Evolutionary conservation across 345 rosid genomes (phyloP).

Genomic region (Pugionium cornutum): DNA sequence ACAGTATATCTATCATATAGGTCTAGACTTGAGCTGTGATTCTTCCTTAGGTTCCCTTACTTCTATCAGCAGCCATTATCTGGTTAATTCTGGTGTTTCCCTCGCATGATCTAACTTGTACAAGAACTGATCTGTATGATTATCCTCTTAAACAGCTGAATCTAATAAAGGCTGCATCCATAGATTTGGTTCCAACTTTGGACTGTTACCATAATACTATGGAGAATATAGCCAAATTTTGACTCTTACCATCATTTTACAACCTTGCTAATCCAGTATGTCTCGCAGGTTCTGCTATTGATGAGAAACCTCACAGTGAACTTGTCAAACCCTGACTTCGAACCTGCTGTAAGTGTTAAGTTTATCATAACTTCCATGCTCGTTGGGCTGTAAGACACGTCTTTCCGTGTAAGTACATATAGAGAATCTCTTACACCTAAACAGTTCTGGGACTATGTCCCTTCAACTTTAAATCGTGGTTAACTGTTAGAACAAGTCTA

Average conservation of each 20-base stretch:
- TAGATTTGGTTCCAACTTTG: too few relatives aligned
- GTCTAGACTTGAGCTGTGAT: background rate
- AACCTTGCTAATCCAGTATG: constrained; percentile 24
- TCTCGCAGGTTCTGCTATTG: constrained; percentile 74
- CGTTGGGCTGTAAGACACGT: constrained; percentile 10
- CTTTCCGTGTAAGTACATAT: background rate
- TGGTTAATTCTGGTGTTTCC: constrained; percentile 6
- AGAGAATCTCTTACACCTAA: background rate
- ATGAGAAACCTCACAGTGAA: constrained; percentile 96
- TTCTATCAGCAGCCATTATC: background rate
- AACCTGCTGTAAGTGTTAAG: constrained; percentile 74
- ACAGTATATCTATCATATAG: constrained; percentile 4
- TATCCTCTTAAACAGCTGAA: background rate
- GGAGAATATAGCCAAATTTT: too few relatives aligned
- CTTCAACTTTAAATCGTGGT: background rate
- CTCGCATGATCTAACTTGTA: background rate
- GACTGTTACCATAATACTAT: too few relatives aligned
- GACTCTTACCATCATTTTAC: background rate
- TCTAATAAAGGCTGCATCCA: too few relatives aligned
- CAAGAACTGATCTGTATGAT: constrained; percentile 7
- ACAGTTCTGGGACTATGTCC: background rate
- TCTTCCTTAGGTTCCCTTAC: background rate
- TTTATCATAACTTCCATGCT: constrained; percentile 23
- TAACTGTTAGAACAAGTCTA: background rate
- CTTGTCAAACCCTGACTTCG: constrained; percentile 80